These are phyloP conservation scores for Thalia dealbata DNA, from an alignment of 176 grass and related monocot genomes.

Conservation along the genomic window DNA sequence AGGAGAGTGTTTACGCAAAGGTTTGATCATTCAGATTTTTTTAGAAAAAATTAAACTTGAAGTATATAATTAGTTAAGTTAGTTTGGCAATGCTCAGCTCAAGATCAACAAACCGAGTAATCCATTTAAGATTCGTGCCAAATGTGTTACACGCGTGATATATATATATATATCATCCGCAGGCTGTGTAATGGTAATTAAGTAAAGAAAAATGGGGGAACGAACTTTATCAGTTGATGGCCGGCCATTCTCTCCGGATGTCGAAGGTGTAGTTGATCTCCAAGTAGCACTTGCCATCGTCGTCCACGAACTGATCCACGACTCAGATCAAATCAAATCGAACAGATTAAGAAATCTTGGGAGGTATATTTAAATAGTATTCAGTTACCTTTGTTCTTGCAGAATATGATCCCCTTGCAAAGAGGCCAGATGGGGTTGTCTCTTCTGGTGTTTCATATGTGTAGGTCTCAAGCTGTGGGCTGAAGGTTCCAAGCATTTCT, in stretches of 20 bases:
- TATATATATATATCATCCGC: too few species aligned
- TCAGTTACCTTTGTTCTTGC: conserved; percentile 92
- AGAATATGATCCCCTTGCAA: conserved; percentile 76
- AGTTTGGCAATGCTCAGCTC: too few species aligned
- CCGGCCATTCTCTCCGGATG: conserved; percentile 95
- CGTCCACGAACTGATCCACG: conserved; percentile 68
- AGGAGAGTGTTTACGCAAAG: too few species aligned
- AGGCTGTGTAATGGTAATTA: too few species aligned
- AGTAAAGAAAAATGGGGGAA: not conserved
- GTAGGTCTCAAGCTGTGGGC: conserved; percentile 80
- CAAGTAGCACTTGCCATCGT: conserved; percentile 91
- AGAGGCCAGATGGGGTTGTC: conserved; percentile 75
- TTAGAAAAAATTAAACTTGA: too few species aligned
- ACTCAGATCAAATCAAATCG: not conserved
- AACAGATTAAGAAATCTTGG: not conserved
- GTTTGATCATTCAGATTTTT: too few species aligned
- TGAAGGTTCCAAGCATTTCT: conserved; percentile 96
- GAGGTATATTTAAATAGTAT: too few species aligned
- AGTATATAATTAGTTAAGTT: too few species aligned
- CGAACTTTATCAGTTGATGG: conserved; percentile 11
- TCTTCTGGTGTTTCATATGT: conserved; percentile 80
- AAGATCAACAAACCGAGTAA: too few species aligned
- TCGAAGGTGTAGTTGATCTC: conserved; percentile 96
- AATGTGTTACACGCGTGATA: too few species aligned
- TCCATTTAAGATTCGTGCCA: too few species aligned